Conservation (phyloP, 2,329 filamentous ascomycete genomes). For the Clonostachys solani region DNA sequence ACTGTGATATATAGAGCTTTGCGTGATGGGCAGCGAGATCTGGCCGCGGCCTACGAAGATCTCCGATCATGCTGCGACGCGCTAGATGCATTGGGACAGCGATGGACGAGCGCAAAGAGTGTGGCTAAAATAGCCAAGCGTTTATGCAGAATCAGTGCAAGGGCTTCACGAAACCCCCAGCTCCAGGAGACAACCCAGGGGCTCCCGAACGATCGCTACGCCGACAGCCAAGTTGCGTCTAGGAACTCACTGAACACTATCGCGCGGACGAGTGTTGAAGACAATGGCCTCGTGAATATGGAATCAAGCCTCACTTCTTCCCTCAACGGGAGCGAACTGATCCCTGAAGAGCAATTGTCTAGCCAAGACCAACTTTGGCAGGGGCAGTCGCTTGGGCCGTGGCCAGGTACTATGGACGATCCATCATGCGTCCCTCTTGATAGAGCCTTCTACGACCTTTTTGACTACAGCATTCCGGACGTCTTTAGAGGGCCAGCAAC, state of each 20-base stretch:
- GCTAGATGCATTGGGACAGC: constrained; percentile 2
- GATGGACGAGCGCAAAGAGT: constrained; percentile 7
- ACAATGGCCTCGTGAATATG: not conserved
- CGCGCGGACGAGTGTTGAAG: not conserved
- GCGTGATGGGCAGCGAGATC: constrained; percentile 5
- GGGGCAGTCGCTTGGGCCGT: too few species aligned
- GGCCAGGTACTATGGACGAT: not conserved
- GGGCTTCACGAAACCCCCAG: not conserved
- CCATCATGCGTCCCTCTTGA: constrained; percentile 3
- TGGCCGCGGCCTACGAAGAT: constrained; percentile 2
- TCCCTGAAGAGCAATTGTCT: not conserved
- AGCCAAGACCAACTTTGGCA: not conserved
- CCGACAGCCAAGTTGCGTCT: not conserved
- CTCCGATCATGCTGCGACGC: constrained; percentile 6
- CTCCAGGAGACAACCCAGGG: not conserved
- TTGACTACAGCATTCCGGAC: constrained; percentile 9
- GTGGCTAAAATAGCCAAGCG: constrained; percentile 6
- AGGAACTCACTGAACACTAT: not conserved
- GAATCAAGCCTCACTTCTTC: not conserved
- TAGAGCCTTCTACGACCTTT: constrained; percentile 8
- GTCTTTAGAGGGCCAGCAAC: not conserved
- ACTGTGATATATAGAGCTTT: constrained; percentile 11
- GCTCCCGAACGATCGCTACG: not conserved
- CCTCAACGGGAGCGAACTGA: not conserved
- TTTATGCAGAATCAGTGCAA: not conserved